phyloP scores from a whole-genome alignment of 2,329 filamentous ascomycete genomes.

The Scedosporium apiospermum region DNA sequence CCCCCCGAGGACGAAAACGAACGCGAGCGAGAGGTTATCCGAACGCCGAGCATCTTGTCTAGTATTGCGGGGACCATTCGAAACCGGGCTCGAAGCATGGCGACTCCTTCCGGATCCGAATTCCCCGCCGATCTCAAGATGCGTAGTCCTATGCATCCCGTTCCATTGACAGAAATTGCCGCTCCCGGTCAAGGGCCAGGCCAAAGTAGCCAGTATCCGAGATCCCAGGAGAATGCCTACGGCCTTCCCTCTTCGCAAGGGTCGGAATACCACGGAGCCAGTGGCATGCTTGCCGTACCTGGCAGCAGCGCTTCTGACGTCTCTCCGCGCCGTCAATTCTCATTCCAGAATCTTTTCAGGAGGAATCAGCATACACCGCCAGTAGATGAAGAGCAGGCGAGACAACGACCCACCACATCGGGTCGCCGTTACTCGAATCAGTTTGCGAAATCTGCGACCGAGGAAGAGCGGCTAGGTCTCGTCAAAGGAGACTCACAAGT shows the following conservation, averaged over 20 bases:
- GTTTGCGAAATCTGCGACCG: slow-evolving; percentile 49
- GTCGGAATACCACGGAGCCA: slow-evolving; percentile 32
- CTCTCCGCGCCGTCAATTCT: slow-evolving; percentile 69
- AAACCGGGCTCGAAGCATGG: slow-evolving; percentile 22
- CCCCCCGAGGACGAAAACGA: slow-evolving; percentile 55
- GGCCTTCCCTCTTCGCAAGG: slow-evolving; percentile 30
- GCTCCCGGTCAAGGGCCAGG: slow-evolving; percentile 35
- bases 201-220: slow-evolving; percentile 6
- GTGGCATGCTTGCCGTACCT: slow-evolving; percentile 37
- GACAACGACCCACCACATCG: background rate
- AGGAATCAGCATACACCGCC: slow-evolving; percentile 31
- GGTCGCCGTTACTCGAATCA: slow-evolving; percentile 30
- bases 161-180: slow-evolving; percentile 53
- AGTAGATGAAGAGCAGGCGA: slow-evolving; percentile 25
- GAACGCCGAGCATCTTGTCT: slow-evolving; percentile 35
- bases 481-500: slow-evolving; percentile 59
- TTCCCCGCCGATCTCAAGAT: slow-evolving; percentile 27
- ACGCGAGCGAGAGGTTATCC: slow-evolving; percentile 26
- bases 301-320: slow-evolving; percentile 33
- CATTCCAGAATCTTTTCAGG: slow-evolving; percentile 76
- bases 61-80: slow-evolving; percentile 50
- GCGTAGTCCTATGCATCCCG: slow-evolving; percentile 49
- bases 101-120: slow-evolving; percentile 17
- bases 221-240: slow-evolving; percentile 22
- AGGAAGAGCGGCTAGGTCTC: slow-evolving; percentile 74